phyloP scores from a whole-genome alignment of 2,329 filamentous ascomycete genomes.

The Microthyrium microscopicum region DNA sequence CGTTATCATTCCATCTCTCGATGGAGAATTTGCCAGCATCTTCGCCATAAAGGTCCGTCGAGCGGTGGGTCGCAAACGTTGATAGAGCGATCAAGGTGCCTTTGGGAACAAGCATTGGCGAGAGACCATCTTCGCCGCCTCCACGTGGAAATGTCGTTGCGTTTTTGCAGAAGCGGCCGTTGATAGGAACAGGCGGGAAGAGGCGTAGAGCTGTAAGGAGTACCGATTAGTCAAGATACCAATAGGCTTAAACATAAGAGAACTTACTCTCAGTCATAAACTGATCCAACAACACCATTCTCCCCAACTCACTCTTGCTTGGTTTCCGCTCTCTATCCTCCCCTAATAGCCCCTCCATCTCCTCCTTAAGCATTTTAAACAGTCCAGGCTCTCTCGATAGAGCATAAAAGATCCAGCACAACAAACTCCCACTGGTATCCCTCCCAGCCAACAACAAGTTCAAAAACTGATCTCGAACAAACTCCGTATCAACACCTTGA shows the following conservation, averaged over 20 bases:
- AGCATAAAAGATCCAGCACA: no score
- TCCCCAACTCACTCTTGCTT: no score
- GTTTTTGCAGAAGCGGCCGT: neutral
- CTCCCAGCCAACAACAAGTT: conserved; percentile 1
- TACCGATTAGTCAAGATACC: neutral
- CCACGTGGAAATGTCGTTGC: neutral
- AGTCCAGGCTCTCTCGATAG: no score
- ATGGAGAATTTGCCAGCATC: neutral
- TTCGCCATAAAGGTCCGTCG: neutral
- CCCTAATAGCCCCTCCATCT: no score
- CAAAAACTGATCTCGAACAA: neutral
- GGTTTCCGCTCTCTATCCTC: no score
- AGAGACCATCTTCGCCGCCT: neutral
- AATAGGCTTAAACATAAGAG: neutral
- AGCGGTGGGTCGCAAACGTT: neutral
- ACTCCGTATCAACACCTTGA: neutral
- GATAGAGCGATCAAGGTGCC: neutral
- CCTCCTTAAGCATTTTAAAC: neutral
- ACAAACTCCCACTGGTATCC: no score
- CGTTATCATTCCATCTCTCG: conserved; percentile 3
- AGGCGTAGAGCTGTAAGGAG: neutral
- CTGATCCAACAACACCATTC: no score
- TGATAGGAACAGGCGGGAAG: conserved; percentile 2
- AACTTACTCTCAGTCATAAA: neutral
- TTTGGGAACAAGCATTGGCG: neutral